Percentiles rank a stretch among this genome's conserved stretches.
Evolutionary conservation across 805 yeast genomes (phyloP).

Genomic region (Saturnispora saitoi): DNA sequence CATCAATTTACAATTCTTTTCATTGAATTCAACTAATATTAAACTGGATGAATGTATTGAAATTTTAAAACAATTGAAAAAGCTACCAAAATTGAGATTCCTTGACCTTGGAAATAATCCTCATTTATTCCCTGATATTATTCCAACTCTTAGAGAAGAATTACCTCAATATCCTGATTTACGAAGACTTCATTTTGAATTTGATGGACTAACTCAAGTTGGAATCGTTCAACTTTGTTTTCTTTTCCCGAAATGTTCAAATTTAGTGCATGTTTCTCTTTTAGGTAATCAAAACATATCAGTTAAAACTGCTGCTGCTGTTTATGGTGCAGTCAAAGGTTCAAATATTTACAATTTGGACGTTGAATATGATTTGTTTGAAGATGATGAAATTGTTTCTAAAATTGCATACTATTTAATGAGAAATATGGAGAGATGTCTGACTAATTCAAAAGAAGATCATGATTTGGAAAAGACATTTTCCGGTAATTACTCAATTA

Average conservation of each 20-base stretch:
- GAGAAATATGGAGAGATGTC: conserved; percentile 45
- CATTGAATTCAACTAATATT: conserved; percentile 44
- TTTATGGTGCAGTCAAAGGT: conserved; percentile 42
- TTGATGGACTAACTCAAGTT: conserved; percentile 39
- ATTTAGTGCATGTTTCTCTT: conserved; percentile 44
- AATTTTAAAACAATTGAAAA: conserved; percentile 31
- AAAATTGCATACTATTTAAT: conserved; percentile 48
- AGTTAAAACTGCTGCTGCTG: conserved; percentile 36
- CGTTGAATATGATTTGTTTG: conserved; percentile 40
- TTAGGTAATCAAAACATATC: conserved; percentile 42
- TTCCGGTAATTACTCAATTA: not conserved
- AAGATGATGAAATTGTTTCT: conserved; percentile 43
- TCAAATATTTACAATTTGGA: conserved; percentile 45
- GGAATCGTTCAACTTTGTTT: conserved; percentile 42
- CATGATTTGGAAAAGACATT: not conserved
- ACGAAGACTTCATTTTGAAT: conserved; percentile 46
- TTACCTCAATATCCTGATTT: conserved; percentile 39
- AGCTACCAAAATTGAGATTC: conserved; percentile 36
- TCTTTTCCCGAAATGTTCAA: conserved; percentile 39
- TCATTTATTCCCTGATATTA: conserved; percentile 41
- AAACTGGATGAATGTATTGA: conserved; percentile 31
- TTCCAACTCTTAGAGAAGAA: conserved; percentile 35
- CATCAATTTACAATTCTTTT: conserved; percentile 39
- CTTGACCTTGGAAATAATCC: conserved; percentile 48
- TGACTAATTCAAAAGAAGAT: conserved; percentile 17